Conservation (phyloP, 2,329 filamentous ascomycete species). For the Nemania abortiva region DNA sequence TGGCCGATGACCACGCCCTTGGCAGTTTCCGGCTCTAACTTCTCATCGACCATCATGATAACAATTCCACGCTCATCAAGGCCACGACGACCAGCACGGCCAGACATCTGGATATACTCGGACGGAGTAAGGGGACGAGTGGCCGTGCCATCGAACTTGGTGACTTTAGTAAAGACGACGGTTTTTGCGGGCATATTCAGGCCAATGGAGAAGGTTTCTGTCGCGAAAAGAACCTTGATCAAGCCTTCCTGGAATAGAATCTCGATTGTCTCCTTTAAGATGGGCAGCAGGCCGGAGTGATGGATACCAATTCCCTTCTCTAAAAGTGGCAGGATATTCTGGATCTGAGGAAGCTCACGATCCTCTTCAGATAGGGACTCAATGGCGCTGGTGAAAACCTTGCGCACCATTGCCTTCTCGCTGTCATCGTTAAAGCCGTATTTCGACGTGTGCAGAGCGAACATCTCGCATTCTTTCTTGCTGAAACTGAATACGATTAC, state of each 20-base stretch:
- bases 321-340: conserved; percentile 87
- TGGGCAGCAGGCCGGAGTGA: conserved; percentile 93
- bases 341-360: conserved; percentile 87
- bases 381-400: conserved; percentile 94
- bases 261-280: conserved; percentile 98
- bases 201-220: conserved; percentile 98
- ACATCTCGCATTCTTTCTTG: conserved; percentile 94
- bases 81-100: conserved; percentile 94
- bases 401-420: conserved; percentile 92
- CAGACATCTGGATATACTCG: conserved; percentile 99
- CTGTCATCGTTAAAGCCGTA: conserved; percentile 96
- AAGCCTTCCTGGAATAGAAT: conserved; percentile 98
- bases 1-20: conserved; percentile 96
- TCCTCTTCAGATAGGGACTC: conserved; percentile 94
- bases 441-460: conserved; percentile 86
- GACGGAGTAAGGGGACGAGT: conserved; percentile 89
- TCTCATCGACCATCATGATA: conserved; percentile 99
- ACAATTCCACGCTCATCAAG: conserved; percentile 98
- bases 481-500: conserved; percentile 99
- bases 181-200: conserved; percentile 99
- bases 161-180: conserved; percentile 97
- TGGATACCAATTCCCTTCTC: conserved; percentile 96
- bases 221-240: conserved; percentile 97
- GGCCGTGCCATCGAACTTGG: conserved; percentile 89
- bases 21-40: conserved; percentile 93